These are phyloP conservation scores for Colletotrichum acutatum DNA, from an alignment of 2,329 filamentous ascomycete genomes.

Conservation along the genomic window DNA sequence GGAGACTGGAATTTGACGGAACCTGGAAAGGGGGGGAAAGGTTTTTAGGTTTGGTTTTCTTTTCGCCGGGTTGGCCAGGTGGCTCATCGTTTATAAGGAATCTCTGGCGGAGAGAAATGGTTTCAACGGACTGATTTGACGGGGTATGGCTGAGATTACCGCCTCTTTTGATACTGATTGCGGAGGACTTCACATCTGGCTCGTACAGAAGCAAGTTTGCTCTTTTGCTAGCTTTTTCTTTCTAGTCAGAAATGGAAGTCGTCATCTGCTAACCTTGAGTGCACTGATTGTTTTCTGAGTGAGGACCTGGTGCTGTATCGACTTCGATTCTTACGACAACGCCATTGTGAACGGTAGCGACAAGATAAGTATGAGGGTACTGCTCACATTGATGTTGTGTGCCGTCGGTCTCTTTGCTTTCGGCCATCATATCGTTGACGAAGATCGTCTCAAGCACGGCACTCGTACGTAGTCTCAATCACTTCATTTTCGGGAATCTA, in stretches of 20 bases:
- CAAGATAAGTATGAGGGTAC: not conserved
- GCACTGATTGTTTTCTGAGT: not conserved
- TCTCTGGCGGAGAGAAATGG: not conserved
- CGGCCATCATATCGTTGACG: not conserved
- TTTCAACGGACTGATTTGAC: not conserved
- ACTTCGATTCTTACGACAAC: not conserved
- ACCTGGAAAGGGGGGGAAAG: not conserved
- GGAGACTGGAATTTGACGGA: not conserved
- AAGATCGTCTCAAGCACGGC: not conserved
- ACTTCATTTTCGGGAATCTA: conserved; percentile 12
- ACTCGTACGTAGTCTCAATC: not conserved
- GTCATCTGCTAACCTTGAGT: not conserved
- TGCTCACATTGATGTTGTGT: not conserved
- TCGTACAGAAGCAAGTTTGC: not conserved
- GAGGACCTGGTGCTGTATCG: not conserved
- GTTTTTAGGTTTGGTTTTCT: not conserved
- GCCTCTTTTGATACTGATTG: not conserved
- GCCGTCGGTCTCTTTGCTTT: too few relatives aligned
- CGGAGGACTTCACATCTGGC: not conserved
- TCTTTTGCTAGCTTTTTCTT: not conserved
- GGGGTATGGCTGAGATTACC: not conserved
- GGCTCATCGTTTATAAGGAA: not conserved
- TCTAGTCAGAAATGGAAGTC: not conserved
- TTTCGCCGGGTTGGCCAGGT: not conserved
- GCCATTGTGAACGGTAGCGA: not conserved